Evolutionary conservation across 2,329 filamentous ascomycete species (phyloP).

Genomic region (Akanthomyces lecanii): DNA sequence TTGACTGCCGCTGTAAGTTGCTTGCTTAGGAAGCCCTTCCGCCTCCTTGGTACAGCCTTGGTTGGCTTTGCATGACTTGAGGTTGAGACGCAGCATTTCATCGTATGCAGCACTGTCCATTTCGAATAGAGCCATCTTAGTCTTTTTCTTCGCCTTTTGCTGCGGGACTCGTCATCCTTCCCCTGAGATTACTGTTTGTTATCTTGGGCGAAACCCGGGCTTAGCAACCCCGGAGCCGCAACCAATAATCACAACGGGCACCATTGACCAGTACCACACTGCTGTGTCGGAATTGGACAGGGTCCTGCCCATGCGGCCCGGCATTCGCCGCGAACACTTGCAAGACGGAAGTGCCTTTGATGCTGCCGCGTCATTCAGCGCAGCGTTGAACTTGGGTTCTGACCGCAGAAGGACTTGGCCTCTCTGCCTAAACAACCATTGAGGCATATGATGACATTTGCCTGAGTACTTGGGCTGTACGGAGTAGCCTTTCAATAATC

Average conservation of each 20-base stretch:
- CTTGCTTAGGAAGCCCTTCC: neutral
- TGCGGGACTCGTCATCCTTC: slow-evolving; percentile 5
- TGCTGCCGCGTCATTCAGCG: neutral
- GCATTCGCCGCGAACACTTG: neutral
- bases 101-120: too few species aligned
- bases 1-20: neutral
- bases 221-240: neutral
- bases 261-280: neutral
- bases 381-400: neutral
- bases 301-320: neutral
- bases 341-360: neutral
- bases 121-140: neutral
- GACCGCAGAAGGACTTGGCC: neutral
- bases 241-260: neutral
- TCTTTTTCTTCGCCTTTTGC: neutral
- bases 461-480: neutral
- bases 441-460: neutral
- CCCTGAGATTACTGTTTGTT: neutral
- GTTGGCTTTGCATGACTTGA: neutral
- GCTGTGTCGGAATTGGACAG: neutral
- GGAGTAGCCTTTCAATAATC: neutral
- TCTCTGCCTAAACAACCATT: neutral
- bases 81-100: neutral
- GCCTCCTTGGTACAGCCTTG: neutral
- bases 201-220: slow-evolving; percentile 1